Conservation (phyloP, 2,329 filamentous ascomycete genomes). For the Trichoderma sp. region DNA sequence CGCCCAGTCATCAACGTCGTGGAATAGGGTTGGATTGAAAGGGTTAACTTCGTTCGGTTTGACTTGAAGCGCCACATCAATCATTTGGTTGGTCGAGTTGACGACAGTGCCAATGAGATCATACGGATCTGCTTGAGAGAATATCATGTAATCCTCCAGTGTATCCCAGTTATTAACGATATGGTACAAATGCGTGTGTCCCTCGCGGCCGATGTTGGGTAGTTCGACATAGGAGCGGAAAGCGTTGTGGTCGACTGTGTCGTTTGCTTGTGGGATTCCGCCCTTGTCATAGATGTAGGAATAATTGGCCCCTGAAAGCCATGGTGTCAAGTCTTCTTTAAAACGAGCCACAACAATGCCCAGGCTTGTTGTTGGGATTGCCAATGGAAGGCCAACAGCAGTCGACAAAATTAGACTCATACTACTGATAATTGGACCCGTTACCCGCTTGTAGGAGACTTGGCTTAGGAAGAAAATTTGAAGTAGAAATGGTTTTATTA, state of each 20-base stretch:
- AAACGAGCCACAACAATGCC: conserved; percentile 14
- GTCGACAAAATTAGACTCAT: neutral
- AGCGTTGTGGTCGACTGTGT: conserved; percentile 6
- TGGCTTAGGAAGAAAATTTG: neutral
- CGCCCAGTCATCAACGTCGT: conserved; percentile 7
- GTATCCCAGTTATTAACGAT: conserved; percentile 7
- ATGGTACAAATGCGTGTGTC: conserved; percentile 3
- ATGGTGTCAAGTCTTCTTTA: conserved; percentile 1
- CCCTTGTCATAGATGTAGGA: conserved; percentile 17
- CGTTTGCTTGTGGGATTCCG: conserved; percentile 1
- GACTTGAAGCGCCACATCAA: neutral
- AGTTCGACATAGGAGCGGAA: conserved; percentile 14
- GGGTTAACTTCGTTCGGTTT: neutral
- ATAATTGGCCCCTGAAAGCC: conserved; percentile 1
- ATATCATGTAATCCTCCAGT: conserved; percentile 16
- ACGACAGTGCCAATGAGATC: conserved; percentile 2
- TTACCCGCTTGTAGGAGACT: neutral
- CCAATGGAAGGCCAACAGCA: neutral
- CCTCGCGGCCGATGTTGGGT: conserved; percentile 16
- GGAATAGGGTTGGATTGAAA: conserved; percentile 2
- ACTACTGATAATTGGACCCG: neutral
- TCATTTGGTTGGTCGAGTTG: conserved; percentile 12
- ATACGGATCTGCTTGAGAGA: conserved; percentile 8
- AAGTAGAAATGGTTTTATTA: too few relatives aligned
- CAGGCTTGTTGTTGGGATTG: neutral